phyloP scores from a whole-genome alignment of 208 protist genomes.

The Leishmania turanica region DNA sequence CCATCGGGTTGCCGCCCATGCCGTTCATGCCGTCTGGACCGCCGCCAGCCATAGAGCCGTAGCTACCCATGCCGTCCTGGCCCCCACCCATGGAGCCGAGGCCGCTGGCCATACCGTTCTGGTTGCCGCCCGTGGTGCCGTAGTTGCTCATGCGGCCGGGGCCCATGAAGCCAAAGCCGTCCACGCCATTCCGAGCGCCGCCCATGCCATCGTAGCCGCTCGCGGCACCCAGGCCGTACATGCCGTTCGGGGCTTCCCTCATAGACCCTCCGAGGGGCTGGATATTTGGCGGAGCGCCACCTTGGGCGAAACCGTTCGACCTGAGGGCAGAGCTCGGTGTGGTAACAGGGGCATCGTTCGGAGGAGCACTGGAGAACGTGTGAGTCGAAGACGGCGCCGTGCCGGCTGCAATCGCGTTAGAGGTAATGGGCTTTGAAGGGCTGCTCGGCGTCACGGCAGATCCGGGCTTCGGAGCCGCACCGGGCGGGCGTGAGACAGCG shows the following conservation, averaged over 20 bases:
- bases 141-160: constrained; percentile 9
- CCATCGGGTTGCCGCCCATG: constrained; percentile 13
- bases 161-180: constrained; percentile 34
- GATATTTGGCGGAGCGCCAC: constrained; percentile 6
- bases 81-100: constrained; percentile 6
- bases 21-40: constrained; percentile 20
- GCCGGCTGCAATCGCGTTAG: not conserved
- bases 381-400: not conserved
- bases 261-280: constrained; percentile 27
- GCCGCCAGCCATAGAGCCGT: constrained; percentile 28
- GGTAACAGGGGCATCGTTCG: not conserved
- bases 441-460: not conserved
- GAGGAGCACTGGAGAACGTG: not conserved
- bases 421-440: not conserved
- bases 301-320: not conserved
- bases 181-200: constrained; percentile 7
- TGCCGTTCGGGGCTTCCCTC: constrained; percentile 29
- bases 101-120: constrained; percentile 13
- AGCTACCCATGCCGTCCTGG: constrained; percentile 10
- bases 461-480: constrained; percentile 6
- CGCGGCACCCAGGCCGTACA: not conserved
- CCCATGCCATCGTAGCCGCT: constrained; percentile 1
- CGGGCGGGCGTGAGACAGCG: not conserved
- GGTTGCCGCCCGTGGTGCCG: constrained; percentile 10
- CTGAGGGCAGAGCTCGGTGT: constrained; percentile 2